phyloP scores from a whole-genome alignment of 305 asterid genomes.

The Fraxinus nigra region DNA sequence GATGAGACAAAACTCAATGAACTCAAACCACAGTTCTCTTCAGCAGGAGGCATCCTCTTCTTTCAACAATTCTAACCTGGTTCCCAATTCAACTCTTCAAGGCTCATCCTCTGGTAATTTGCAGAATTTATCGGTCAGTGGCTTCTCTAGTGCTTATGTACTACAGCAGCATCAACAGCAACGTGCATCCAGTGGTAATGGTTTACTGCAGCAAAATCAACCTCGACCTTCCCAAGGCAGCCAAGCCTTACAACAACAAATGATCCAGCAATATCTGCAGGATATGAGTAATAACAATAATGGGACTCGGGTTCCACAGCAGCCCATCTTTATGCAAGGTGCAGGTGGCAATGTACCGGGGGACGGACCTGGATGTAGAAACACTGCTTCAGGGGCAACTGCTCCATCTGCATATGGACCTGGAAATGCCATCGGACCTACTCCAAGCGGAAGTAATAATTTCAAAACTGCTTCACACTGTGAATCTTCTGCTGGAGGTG shows the following conservation, averaged over 20 bases:
- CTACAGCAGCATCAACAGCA: conserved; percentile 32
- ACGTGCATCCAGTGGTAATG: conserved; percentile 27
- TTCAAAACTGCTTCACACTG: conserved; percentile 48
- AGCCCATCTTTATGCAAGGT: conserved; percentile 34
- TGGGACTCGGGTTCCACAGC: conserved; percentile 37
- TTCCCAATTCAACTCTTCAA: conserved; percentile 41
- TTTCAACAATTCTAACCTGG: conserved; percentile 44
- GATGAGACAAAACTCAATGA: conserved; percentile 76
- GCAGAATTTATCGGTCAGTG: conserved; percentile 36
- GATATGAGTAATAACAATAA: conserved; percentile 51
- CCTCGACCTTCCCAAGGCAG: conserved; percentile 39
- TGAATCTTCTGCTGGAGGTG: conserved; percentile 38
- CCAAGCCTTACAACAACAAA: conserved; percentile 71
- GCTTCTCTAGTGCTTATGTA: conserved; percentile 34
- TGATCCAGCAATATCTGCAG: conserved; percentile 72
- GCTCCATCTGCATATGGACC: conserved; percentile 31
- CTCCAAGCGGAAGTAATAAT: conserved; percentile 64
- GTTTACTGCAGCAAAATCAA: conserved; percentile 44
- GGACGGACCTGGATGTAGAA: conserved; percentile 40
- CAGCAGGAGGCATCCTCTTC: conserved; percentile 65
- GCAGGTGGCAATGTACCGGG: conserved; percentile 29
- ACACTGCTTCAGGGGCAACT: conserved; percentile 26
- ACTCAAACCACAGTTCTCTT: conserved; percentile 38
- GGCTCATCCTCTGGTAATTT: conserved; percentile 21
- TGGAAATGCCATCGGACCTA: conserved; percentile 27